Percentiles rank a stretch among this genome's conserved stretches.
Conservation (phyloP, 2,329 filamentous ascomycete genomes). For the Epichloe uncinata region DNA sequence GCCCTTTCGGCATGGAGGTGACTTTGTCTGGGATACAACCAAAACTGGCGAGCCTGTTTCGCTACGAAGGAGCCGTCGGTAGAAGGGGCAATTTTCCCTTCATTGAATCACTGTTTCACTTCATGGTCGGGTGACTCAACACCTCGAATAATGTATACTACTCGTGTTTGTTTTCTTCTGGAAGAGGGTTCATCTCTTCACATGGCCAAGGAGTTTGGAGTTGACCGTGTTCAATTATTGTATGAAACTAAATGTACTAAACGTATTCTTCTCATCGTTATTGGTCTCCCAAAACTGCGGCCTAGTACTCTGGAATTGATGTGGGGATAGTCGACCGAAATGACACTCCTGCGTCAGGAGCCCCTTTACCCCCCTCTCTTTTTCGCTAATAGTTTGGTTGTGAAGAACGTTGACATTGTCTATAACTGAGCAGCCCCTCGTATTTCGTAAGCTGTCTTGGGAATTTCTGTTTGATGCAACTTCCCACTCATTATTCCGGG, state of each 20-base stretch:
- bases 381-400: neutral
- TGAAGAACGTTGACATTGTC: neutral
- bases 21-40: constrained; percentile 22
- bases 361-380: neutral
- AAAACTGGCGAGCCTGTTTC: constrained; percentile 5
- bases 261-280: constrained; percentile 7
- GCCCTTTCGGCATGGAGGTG: constrained; percentile 8
- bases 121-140: too few species aligned
- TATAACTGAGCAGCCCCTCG: neutral
- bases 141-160: neutral
- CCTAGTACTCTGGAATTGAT: neutral
- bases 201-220: neutral
- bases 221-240: constrained; percentile 1
- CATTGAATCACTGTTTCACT: too few species aligned
- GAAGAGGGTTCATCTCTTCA: neutral
- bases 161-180: neutral
- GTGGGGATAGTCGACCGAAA: constrained; percentile 1
- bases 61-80: neutral
- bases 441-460: neutral
- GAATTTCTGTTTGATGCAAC: neutral
- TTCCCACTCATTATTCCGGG: neutral
- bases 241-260: constrained; percentile 7
- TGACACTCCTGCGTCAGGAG: neutral
- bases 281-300: constrained; percentile 5
- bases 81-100: neutral